phyloP scores from a whole-genome alignment of 2,329 filamentous ascomycete genomes.

The Exophiala viscosa region DNA sequence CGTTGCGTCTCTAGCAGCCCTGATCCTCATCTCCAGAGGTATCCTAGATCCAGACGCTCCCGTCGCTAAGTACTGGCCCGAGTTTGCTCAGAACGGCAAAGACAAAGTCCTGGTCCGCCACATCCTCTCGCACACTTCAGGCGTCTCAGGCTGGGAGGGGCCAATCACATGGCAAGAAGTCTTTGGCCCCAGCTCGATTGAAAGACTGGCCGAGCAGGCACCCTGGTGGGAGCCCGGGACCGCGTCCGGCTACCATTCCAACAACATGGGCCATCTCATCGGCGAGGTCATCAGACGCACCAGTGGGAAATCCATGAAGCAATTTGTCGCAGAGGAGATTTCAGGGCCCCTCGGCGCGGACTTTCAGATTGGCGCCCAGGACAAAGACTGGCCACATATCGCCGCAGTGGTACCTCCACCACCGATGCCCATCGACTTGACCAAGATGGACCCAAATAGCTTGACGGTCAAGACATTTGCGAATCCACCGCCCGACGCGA shows the following conservation, averaged over 20 bases:
- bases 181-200: slow-evolving; percentile 33
- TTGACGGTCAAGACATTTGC: slow-evolving; percentile 33
- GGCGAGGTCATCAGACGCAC: slow-evolving; percentile 44
- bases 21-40: slow-evolving; percentile 42
- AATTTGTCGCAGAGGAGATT: slow-evolving; percentile 46
- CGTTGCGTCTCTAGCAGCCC: slow-evolving; percentile 36
- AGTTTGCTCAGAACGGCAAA: slow-evolving; percentile 44
- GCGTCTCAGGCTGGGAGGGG: slow-evolving; percentile 35
- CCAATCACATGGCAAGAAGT: slow-evolving; percentile 34
- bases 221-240: slow-evolving; percentile 47
- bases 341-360: slow-evolving; percentile 44
- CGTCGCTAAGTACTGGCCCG: slow-evolving; percentile 46
- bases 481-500: slow-evolving; percentile 29
- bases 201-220: slow-evolving; percentile 39
- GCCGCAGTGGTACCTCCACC: slow-evolving; percentile 34
- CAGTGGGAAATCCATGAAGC: slow-evolving; percentile 40
- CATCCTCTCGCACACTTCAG: slow-evolving; percentile 41
- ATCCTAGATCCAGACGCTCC: slow-evolving; percentile 36
- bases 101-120: slow-evolving; percentile 40
- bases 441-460: slow-evolving; percentile 25
- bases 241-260: slow-evolving; percentile 42
- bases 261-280: slow-evolving; percentile 41
- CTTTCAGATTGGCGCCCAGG: slow-evolving; percentile 44
- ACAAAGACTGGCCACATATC: slow-evolving; percentile 43
- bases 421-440: slow-evolving; percentile 18